These are phyloP conservation scores for Suillus tomentosus DNA, from an alignment of 768 basidiomycete genomes.

Conservation along the genomic window DNA sequence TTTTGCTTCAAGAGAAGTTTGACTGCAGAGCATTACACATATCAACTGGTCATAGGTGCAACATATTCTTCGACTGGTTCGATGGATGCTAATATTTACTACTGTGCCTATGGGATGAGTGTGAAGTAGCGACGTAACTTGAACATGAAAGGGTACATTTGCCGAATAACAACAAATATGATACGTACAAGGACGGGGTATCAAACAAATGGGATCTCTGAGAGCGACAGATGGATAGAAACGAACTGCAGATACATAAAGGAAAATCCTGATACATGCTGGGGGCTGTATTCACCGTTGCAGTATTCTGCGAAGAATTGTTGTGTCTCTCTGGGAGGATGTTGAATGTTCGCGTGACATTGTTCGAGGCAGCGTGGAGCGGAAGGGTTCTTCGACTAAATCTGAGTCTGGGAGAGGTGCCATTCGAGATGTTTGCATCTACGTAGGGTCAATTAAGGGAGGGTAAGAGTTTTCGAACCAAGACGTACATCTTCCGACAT, in stretches of 20 bases:
- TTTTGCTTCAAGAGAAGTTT: background rate
- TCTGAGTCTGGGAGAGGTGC: conserved; percentile 48
- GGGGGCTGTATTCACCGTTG: conserved; percentile 36
- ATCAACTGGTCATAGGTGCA: background rate
- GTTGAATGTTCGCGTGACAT: conserved; percentile 34
- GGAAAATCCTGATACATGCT: conserved; percentile 25
- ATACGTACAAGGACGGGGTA: conserved; percentile 41
- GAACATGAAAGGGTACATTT: conserved; percentile 7
- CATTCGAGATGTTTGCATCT: conserved; percentile 72
- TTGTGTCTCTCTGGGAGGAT: conserved; percentile 40
- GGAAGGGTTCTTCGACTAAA: conserved; percentile 45
- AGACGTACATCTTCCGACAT: conserved; percentile 70
- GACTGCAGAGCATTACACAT: background rate
- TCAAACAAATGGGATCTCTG: conserved; percentile 26
- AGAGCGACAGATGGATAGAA: conserved; percentile 23
- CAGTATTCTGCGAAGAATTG: conserved; percentile 53
- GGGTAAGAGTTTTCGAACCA: background rate
- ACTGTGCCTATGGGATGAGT: conserved; percentile 1
- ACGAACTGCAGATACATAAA: conserved; percentile 30
- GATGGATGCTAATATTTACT: conserved; percentile 1
- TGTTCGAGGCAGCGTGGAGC: conserved; percentile 33
- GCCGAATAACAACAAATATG: conserved; percentile 12
- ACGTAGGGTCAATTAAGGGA: conserved; percentile 14
- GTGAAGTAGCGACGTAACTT: background rate
- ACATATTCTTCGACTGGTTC: background rate